Base-by-base conservation (phyloP, 2,329 filamentous ascomycete species). In the Byssochlamys sp. region DNA sequence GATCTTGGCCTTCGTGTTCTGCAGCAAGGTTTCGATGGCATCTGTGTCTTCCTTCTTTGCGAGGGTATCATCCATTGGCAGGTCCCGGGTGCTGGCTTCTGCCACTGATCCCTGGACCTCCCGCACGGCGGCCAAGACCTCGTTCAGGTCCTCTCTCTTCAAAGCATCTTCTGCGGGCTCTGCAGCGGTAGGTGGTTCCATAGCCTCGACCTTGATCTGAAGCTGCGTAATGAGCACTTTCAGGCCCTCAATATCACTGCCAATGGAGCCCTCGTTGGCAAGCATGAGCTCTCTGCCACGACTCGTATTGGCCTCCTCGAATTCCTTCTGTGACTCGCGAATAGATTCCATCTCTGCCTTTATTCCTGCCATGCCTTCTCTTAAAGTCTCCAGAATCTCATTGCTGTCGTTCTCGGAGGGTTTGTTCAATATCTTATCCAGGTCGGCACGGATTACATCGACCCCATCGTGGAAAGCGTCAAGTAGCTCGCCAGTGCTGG, bases 341-440 rank as follows among this genome's bases (percentile, higher is more conserved):
- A 96, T 79, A 24, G 81, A 80, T 57, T 91, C 88, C 62, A 96
- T 89, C 53, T 96, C 91, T 1, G 83, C 80, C 55, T 86, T 85
- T 14, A 97, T 80, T 45, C 81, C 82, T 50, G 88, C 85, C 7
- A 97, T 78, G 0, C 91, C 91, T n/a, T 85, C 81, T 69, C 88
- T 95, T 57, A 97, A 80, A 0, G 89, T 90, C 59, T 96, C 89
- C 0, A 96, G 79, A 55, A 96, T 91, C 72, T 96, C 91, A 62
- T 95, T 89, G 59, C 89, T 92, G 0, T 88, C 91, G 72, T 92
- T 81, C 65, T 95, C 91, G 0, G 84, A 78, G 4, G 91, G 89
- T 74, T 90, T 94, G 68, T 92, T 86, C 25, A 84, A 79, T 14
- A 94, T 80, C 67, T 86, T 86, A 61, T 82, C 78, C 54, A 96